Percentiles rank a stretch among this genome's conserved stretches.
These are phyloP conservation scores for Pichia sp. DNA, from an alignment of 1,139 yeast genomes.

Conservation along the genomic window DNA sequence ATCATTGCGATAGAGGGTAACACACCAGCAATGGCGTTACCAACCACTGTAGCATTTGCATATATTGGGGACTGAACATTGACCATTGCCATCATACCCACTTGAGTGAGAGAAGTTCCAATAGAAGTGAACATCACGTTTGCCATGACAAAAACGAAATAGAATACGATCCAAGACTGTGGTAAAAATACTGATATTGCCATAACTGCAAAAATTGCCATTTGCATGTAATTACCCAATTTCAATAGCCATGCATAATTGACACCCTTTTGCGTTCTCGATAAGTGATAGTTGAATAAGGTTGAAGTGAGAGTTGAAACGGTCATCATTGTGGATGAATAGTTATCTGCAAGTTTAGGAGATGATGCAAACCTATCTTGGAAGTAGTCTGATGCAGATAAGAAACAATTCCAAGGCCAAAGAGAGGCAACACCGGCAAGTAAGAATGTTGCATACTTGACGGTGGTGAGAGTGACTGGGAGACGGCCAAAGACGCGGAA, in stretches of 20 bases:
- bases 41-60: slow-evolving; percentile 88
- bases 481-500: background rate
- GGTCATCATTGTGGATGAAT: slow-evolving; percentile 85
- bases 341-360: slow-evolving; percentile 49
- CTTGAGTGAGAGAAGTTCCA: slow-evolving; percentile 74
- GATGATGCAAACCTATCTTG: slow-evolving; percentile 52
- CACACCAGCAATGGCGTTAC: slow-evolving; percentile 92
- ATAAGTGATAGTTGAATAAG: slow-evolving; percentile 51
- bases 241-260: slow-evolving; percentile 55
- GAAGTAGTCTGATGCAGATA: slow-evolving; percentile 82
- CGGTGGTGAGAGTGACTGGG: background rate
- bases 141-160: slow-evolving; percentile 44
- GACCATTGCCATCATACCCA: slow-evolving; percentile 84
- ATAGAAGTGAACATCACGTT: slow-evolving; percentile 54
- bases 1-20: slow-evolving; percentile 77
- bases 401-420: slow-evolving; percentile 97
- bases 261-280: slow-evolving; percentile 59
- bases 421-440: slow-evolving; percentile 69
- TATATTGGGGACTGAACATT: slow-evolving; percentile 70
- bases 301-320: slow-evolving; percentile 72
- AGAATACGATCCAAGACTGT: slow-evolving; percentile 32
- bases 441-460: slow-evolving; percentile 49
- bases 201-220: slow-evolving; percentile 36
- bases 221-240: slow-evolving; percentile 52
- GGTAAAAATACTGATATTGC: slow-evolving; percentile 44